phyloP scores from a whole-genome alignment of 768 basidiomycete genomes.

The Tremella mesenterica region DNA sequence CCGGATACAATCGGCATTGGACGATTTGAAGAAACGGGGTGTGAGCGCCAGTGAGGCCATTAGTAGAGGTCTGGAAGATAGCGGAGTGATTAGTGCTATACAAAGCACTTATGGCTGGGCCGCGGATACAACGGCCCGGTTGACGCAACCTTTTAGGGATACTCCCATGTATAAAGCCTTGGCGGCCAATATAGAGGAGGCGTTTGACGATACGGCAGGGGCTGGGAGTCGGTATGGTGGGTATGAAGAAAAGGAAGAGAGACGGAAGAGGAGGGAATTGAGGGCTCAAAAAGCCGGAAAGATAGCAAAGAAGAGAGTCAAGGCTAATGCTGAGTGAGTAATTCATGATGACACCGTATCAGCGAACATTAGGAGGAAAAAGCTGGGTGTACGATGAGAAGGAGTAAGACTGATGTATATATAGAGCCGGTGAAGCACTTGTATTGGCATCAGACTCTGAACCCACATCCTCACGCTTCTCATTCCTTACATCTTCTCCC shows the following conservation, averaged over 20 bases:
- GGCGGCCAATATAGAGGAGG: conserved; percentile 79
- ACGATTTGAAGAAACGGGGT: conserved; percentile 80
- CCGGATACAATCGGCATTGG: conserved; percentile 77
- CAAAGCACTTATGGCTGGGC: conserved; percentile 76
- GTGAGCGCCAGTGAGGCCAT: conserved; percentile 67
- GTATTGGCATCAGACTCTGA: conserved; percentile 52
- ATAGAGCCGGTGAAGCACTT: conserved; percentile 74
- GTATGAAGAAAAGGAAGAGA: conserved; percentile 87
- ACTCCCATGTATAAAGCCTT: conserved; percentile 89
- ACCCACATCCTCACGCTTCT: conserved; percentile 19
- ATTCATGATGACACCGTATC: not conserved
- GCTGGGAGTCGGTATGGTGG: conserved; percentile 62
- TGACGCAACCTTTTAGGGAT: conserved; percentile 94
- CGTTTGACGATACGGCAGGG: conserved; percentile 81
- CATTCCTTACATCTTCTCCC: conserved; percentile 29
- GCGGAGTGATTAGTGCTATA: conserved; percentile 91
- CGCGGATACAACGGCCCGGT: conserved; percentile 72
- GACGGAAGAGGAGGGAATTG: conserved; percentile 66
- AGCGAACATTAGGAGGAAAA: not conserved
- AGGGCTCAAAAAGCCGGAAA: conserved; percentile 75
- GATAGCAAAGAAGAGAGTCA: conserved; percentile 50
- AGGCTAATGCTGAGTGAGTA: conserved; percentile 72
- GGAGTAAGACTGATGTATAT: not conserved
- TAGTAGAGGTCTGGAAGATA: conserved; percentile 75
- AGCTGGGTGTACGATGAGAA: not conserved